Evolutionary conservation across 176 grass and related monocot species (phyloP).

Genomic region (Canna indica): DNA sequence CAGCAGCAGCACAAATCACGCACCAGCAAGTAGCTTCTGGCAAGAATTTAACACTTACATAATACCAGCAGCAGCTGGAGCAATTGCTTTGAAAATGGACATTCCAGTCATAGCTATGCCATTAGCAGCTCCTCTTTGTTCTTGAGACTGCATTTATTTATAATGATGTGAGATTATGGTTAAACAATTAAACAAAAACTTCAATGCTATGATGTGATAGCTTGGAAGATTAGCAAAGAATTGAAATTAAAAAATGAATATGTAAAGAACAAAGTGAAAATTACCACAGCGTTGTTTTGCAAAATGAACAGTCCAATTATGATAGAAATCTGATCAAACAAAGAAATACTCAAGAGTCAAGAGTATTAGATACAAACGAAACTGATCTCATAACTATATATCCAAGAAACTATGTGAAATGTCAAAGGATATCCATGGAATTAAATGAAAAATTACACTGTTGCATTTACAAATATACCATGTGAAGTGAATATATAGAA

Average conservation of each 20-base stretch:
- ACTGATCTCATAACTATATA: not conserved
- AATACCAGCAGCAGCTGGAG: conserved; percentile 45
- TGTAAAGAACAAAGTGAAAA: not conserved
- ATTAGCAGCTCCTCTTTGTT: conserved; percentile 73
- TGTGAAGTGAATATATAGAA: too few species aligned
- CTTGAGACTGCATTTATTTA: conserved; percentile 34
- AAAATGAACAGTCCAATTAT: conserved; percentile 54
- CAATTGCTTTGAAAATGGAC: conserved; percentile 66
- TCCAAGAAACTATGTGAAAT: not conserved
- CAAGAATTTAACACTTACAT: conserved; percentile 41
- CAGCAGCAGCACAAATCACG: not conserved
- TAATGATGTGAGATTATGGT: not conserved
- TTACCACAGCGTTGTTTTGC: conserved; percentile 73
- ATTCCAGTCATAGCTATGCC: conserved; percentile 42
- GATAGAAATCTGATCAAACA: conserved; percentile 48
- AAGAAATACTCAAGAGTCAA: conserved; percentile 3
- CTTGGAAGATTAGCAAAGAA: not conserved
- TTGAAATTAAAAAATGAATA: not conserved
- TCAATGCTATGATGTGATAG: not conserved
- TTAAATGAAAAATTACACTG: not conserved
- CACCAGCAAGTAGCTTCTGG: not conserved
- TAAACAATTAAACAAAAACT: not conserved
- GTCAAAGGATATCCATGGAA: not conserved
- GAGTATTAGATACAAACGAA: not conserved
- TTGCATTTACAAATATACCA: not conserved